Conservation (phyloP, 768 basidiomycete genomes). For the Pisolithus microcarpus region DNA sequence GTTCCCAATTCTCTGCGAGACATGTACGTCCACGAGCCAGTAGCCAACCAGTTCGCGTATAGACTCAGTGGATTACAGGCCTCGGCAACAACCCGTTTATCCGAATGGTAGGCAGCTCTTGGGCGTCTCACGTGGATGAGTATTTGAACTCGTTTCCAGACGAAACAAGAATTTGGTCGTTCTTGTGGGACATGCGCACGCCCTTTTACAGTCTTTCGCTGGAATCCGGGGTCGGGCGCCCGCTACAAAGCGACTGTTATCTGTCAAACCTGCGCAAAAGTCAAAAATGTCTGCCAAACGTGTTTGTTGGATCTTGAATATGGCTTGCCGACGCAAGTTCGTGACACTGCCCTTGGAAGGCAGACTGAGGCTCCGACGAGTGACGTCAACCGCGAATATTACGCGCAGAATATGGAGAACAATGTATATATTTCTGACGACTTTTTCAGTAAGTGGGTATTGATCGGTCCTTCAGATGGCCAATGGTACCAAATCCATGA, state of each 20-base stretch:
- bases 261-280: constrained; percentile 95
- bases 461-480: constrained; percentile 45
- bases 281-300: constrained; percentile 95
- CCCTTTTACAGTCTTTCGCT: constrained; percentile 95
- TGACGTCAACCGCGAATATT: constrained; percentile 95
- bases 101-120: constrained; percentile 64
- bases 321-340: constrained; percentile 91
- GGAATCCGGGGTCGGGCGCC: constrained; percentile 93
- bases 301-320: constrained; percentile 96
- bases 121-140: neutral
- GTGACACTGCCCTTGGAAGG: constrained; percentile 87
- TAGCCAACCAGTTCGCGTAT: constrained; percentile 1
- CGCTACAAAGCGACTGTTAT: constrained; percentile 96
- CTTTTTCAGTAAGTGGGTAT: neutral
- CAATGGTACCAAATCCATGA: constrained; percentile 54
- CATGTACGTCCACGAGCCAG: constrained; percentile 46
- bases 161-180: constrained; percentile 92
- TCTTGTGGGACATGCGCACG: constrained; percentile 97
- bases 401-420: constrained; percentile 85
- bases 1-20: constrained; percentile 91
- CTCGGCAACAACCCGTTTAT: constrained; percentile 88
- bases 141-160: constrained; percentile 39
- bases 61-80: constrained; percentile 36
- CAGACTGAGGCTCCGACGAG: constrained; percentile 89
- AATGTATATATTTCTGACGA: constrained; percentile 42